These are phyloP conservation scores for Lepidium africanum DNA, from an alignment of 345 rosid genomes.

Conservation along the genomic window DNA sequence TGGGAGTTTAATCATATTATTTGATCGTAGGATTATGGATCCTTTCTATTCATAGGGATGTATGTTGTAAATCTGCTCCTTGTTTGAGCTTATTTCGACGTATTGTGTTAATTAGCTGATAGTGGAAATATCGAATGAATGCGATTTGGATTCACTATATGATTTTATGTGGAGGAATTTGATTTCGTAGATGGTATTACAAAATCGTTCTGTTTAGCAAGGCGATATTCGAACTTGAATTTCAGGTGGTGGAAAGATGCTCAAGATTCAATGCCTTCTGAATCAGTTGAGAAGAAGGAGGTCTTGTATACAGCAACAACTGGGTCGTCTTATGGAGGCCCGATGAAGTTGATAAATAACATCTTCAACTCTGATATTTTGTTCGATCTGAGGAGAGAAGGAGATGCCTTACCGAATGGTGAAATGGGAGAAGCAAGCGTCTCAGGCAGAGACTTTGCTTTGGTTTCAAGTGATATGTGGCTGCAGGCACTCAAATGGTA, in stretches of 20 bases:
- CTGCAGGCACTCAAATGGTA: slow-evolving; percentile 86
- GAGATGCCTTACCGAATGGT: slow-evolving; percentile 39
- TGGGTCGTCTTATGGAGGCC: slow-evolving; percentile 62
- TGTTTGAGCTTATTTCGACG: neutral
- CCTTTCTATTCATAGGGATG: neutral
- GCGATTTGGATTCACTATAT: slow-evolving; percentile 1
- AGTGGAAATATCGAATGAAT: neutral
- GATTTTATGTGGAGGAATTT: neutral
- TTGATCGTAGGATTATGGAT: slow-evolving; percentile 7
- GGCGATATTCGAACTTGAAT: neutral
- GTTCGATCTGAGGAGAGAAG: slow-evolving; percentile 74
- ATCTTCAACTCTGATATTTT: slow-evolving; percentile 76
- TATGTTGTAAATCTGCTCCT: neutral
- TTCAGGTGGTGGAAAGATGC: slow-evolving; percentile 98
- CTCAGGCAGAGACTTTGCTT: slow-evolving; percentile 86
- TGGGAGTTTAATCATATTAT: neutral
- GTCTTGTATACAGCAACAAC: slow-evolving; percentile 58
- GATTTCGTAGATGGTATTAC: neutral
- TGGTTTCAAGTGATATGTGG: slow-evolving; percentile 97
- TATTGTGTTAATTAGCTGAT: neutral
- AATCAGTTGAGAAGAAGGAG: slow-evolving; percentile 52
- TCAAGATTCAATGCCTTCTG: slow-evolving; percentile 37
- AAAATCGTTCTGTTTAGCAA: neutral
- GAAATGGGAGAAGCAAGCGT: slow-evolving; percentile 67
- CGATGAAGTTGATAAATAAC: slow-evolving; percentile 90